phyloP scores from a whole-genome alignment of 2,329 filamentous ascomycete genomes.

The Fusarium hostae region DNA sequence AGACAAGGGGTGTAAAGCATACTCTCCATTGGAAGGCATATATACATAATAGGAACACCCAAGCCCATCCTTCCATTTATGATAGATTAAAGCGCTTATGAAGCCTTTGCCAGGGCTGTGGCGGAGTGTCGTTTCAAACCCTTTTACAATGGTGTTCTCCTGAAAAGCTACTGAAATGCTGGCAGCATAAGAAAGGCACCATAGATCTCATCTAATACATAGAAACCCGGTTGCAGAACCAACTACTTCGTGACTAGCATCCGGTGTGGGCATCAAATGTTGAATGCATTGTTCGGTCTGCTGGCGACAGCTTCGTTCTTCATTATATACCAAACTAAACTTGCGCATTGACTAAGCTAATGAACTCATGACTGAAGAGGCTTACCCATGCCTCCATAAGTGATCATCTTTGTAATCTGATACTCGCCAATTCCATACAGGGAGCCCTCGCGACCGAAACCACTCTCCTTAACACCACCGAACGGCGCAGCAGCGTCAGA shows the following conservation, averaged over 20 bases:
- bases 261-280: too few species aligned
- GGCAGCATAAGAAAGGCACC: neutral
- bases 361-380: constrained; percentile 55
- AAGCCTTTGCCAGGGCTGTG: too few species aligned
- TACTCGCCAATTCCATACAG: constrained; percentile 83
- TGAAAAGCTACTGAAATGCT: neutral
- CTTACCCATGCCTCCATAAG: constrained; percentile 66
- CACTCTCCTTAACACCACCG: constrained; percentile 84
- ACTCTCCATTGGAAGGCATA: too few species aligned
- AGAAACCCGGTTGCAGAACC: neutral
- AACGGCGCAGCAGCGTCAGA: constrained; percentile 71
- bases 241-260: neutral
- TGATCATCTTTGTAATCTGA: constrained; percentile 74
- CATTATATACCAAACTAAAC: neutral
- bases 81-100: too few species aligned
- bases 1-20: too few species aligned
- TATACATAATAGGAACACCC: too few species aligned
- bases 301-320: neutral
- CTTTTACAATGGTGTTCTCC: neutral
- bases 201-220: neutral
- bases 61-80: too few species aligned
- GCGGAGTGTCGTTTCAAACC: neutral
- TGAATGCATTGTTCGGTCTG: too few species aligned
- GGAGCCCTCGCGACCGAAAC: constrained; percentile 82
- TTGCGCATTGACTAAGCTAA: neutral